Conservation (phyloP, 1,284 basidiomycete genomes). For the Heterobasidion annosum region DNA sequence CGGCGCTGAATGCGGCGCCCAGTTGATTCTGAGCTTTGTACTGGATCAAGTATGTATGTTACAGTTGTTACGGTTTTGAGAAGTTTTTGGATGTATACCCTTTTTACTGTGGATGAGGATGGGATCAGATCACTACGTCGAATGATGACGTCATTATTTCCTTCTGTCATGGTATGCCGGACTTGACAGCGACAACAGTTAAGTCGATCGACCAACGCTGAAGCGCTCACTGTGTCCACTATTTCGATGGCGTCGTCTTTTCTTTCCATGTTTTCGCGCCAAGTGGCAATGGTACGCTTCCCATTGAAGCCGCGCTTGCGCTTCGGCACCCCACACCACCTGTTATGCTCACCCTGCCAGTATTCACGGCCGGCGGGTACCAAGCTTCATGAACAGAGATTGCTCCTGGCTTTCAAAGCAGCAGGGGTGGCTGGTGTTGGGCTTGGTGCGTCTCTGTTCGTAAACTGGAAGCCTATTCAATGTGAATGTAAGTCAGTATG, state of each 20-base stretch:
- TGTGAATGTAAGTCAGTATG: conserved; percentile 22
- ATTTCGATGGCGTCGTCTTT: no score
- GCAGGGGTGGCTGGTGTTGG: conserved; percentile 16
- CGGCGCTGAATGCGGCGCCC: not conserved
- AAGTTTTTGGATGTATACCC: no score
- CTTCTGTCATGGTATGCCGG: no score
- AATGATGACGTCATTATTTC: no score
- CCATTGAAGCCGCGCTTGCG: no score
- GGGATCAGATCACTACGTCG: no score
- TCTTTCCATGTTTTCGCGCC: no score
- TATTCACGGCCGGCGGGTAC: not conserved
- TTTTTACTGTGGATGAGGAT: no score
- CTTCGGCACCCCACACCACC: not conserved
- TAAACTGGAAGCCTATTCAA: conserved; percentile 14
- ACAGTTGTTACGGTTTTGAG: not conserved
- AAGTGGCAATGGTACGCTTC: no score
- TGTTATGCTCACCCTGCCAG: not conserved
- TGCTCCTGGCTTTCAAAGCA: conserved; percentile 4
- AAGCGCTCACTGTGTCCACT: no score
- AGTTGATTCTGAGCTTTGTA: not conserved
- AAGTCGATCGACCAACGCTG: no score
- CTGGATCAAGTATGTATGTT: not conserved
- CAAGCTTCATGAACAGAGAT: not conserved
- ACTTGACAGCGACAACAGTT: no score
- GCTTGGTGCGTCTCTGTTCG: conserved; percentile 16